Base-by-base conservation (phyloP, 192 early-diverging fungal genomes). In the Jimgerdemannia flammicorona region DNA sequence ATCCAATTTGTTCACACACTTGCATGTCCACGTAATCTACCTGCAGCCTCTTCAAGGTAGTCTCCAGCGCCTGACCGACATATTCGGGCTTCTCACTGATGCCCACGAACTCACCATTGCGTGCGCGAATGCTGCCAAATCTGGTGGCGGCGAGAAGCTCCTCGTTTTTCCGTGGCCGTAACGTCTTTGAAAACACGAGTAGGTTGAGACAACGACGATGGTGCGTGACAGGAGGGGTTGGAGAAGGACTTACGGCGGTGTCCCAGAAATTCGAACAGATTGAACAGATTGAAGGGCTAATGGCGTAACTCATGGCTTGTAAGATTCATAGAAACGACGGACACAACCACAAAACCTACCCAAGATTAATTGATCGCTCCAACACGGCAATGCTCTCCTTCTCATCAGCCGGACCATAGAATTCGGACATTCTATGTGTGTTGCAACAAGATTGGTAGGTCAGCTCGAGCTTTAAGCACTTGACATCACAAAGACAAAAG, bases 131-230 rank as follows among this genome's bases (percentile, higher is more conserved):
- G 20, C 85, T 77, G 20, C 85, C 89, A 75, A 92, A 92, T 77
- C 90, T 92, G 40, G 91, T 89, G 75, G 83, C 84, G 20, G 78
- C 78, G 9, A 92, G 40, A 1, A 92, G 81, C 10, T 71, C 41
- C 68, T 93, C 91, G 79, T 91, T 66, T 79, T 74, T 29, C 89
- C 89, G 64, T 67, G 40, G 3, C 88, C 87, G 66, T 89, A 90
- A 29, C 29, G 29, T 29, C 29, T 29, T 1, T 0, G 29, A 29
- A 29, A 29, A 29, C 29, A 29, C 29, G 29, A 29, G n/a, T n/a
- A n/a, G n/a, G n/a, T n/a, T n/a, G n/a, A n/a, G n/a, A 29, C 29
- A 29, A 29, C 29, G 29, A 29, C 29, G 29, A 29, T 29, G 29
- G 29, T 29, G 1, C 29, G 29, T 29, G 29, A 29, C 29, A 29